Percentiles rank a stretch among this genome's conserved stretches.
Conservation (phyloP, 257 asterid species). For the Solanum pinnatisectum region DNA sequence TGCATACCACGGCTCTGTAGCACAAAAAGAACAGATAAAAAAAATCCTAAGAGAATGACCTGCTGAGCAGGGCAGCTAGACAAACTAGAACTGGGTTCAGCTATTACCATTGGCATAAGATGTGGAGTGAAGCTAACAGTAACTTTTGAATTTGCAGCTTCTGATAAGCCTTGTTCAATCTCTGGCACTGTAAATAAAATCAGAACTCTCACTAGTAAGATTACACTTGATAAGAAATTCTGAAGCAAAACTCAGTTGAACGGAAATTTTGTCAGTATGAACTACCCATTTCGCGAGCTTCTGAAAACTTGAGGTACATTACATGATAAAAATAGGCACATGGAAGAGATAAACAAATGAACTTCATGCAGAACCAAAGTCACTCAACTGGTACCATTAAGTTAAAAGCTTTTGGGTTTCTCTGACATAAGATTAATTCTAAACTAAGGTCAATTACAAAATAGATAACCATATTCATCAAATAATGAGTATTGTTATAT, state of each 20-base stretch:
- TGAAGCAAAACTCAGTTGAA: not conserved
- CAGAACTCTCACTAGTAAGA: not conserved
- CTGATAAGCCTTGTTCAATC: slow-evolving; percentile 94
- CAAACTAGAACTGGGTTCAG: not conserved
- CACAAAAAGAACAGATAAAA: not conserved
- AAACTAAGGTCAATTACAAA: not conserved
- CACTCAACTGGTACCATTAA: not conserved
- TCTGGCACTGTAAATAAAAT: slow-evolving; percentile 64
- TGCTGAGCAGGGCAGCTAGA: not conserved
- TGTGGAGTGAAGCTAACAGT: slow-evolving; percentile 98
- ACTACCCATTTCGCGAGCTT: not conserved
- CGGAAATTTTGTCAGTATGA: not conserved
- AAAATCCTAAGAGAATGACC: not conserved
- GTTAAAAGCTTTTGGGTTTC: not conserved
- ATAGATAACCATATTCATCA: not conserved
- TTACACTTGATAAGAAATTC: not conserved
- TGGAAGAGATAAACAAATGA: not conserved
- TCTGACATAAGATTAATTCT: not conserved
- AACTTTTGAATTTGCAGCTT: slow-evolving; percentile 66
- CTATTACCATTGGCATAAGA: slow-evolving; percentile 86
- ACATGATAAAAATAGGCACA: not conserved
- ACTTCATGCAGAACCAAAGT: not conserved
- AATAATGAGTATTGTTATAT: not conserved
- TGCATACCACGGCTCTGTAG: slow-evolving; percentile 96
- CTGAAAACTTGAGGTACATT: not conserved